phyloP scores from a whole-genome alignment of 805 yeast genomes.

The Starmera quercuum region DNA sequence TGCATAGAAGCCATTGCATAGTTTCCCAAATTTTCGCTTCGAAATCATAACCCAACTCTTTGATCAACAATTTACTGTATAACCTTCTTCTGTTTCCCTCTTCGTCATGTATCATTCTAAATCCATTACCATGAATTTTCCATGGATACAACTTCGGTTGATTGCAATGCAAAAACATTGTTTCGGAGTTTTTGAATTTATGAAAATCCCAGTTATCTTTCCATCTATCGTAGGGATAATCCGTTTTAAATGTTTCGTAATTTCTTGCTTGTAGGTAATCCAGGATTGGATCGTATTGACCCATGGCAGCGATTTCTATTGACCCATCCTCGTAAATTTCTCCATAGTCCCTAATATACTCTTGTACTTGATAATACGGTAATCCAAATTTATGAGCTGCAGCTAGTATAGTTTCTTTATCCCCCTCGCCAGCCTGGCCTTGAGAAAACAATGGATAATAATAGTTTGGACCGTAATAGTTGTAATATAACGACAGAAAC shows the following conservation, averaged over 20 bases:
- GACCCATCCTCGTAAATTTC: constrained; percentile 22
- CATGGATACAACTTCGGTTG: constrained; percentile 22
- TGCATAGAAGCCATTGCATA: constrained; percentile 21
- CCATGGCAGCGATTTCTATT: constrained; percentile 48
- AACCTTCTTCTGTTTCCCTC: constrained; percentile 16
- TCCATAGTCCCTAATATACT: constrained; percentile 46
- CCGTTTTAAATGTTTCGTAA: constrained; percentile 8
- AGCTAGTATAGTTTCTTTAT: constrained; percentile 70
- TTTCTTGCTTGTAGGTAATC: constrained; percentile 23
- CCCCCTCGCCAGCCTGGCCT: constrained; percentile 73
- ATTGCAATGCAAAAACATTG: constrained; percentile 21
- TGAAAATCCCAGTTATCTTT: constrained; percentile 16
- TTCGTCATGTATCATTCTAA: constrained; percentile 11
- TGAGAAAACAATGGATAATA: constrained; percentile 55
- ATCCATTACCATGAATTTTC: constrained; percentile 20
- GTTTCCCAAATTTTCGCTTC: constrained; percentile 21
- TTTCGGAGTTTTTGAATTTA: constrained; percentile 13
- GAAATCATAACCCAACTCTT: constrained; percentile 21
- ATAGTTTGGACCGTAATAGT: constrained; percentile 51
- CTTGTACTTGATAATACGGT: constrained; percentile 47
- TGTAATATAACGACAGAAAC: constrained; percentile 56
- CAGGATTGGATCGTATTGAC: constrained; percentile 43
- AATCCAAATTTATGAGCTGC: constrained; percentile 48
- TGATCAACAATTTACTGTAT: constrained; percentile 10
- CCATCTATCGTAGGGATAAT: constrained; percentile 8